phyloP scores from a whole-genome alignment of 2,329 filamentous ascomycete genomes.

The Colletotrichum sp. region DNA sequence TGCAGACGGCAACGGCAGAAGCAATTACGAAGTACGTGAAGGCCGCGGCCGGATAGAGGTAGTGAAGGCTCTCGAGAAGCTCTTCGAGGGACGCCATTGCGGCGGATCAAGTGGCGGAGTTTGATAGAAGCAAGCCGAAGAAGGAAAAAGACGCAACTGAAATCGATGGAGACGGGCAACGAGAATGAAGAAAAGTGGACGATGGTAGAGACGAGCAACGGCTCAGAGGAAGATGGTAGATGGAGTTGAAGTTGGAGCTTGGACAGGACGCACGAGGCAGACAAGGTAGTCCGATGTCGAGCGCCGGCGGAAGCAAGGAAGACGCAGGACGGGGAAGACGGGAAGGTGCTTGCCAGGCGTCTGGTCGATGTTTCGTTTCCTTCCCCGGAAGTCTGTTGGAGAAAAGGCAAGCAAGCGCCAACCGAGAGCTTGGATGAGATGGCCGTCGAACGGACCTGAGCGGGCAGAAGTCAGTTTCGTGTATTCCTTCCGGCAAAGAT shows the following conservation, averaged over 20 bases:
- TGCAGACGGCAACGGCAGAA: slow-evolving; percentile 55
- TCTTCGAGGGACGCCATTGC: slow-evolving; percentile 26
- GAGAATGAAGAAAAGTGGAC: neutral
- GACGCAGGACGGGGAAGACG: slow-evolving; percentile 2
- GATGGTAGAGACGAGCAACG: neutral
- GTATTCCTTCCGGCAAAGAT: neutral
- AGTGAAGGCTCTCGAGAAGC: slow-evolving; percentile 55
- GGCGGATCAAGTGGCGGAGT: neutral
- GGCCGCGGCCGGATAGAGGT: slow-evolving; percentile 60
- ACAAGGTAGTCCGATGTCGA: neutral
- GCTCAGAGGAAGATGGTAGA: neutral
- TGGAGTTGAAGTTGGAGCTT: neutral
- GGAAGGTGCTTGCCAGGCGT: slow-evolving; percentile 5
- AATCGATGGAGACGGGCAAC: neutral
- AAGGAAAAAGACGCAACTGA: neutral
- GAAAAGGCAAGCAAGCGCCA: neutral
- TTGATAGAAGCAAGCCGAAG: neutral
- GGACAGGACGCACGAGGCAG: neutral
- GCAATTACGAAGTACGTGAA: slow-evolving; percentile 63
- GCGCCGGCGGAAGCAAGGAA: neutral
- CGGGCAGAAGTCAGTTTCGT: neutral
- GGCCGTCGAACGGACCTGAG: neutral
- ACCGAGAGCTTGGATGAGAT: neutral
- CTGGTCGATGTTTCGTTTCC: slow-evolving; percentile 9
- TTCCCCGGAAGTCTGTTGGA: neutral